A percentile compares a stretch with the other conserved stretches of the same genome.
Conservation (phyloP, 2,329 filamentous ascomycete species). For the Amesomyces nigricolor region DNA sequence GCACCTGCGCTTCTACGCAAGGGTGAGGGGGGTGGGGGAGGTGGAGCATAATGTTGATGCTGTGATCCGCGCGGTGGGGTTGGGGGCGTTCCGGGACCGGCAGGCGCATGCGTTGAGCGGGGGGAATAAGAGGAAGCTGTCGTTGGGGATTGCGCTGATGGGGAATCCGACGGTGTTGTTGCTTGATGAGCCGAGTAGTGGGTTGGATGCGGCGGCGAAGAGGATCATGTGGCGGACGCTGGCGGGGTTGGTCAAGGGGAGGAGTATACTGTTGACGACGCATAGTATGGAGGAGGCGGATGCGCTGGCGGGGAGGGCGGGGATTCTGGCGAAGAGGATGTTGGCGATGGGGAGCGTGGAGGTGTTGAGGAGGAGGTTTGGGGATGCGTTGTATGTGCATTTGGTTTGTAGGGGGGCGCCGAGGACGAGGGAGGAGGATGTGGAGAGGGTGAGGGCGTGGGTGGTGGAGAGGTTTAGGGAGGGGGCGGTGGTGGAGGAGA, state of each 20-base stretch:
- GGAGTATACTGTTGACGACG: conserved; percentile 83
- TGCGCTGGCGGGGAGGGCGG: conserved; percentile 74
- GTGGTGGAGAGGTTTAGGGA: conserved; percentile 52
- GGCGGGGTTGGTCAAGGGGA: conserved; percentile 63
- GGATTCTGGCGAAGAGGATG: conserved; percentile 83
- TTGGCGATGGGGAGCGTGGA: conserved; percentile 75
- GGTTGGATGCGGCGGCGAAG: conserved; percentile 87
- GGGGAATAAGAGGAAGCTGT: conserved; percentile 91
- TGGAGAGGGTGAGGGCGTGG: conserved; percentile 61
- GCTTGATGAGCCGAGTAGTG: conserved; percentile 82
- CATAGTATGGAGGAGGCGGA: conserved; percentile 96
- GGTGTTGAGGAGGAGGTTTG: conserved; percentile 66
- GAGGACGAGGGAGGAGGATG: conserved; percentile 63
- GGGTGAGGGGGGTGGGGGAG: conserved; percentile 70
- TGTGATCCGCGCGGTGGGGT: conserved; percentile 74
- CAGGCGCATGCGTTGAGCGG: conserved; percentile 78
- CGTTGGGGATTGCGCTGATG: conserved; percentile 83
- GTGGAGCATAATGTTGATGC: conserved; percentile 71
- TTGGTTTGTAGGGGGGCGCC: conserved; percentile 71
- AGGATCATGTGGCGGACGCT: conserved; percentile 90
- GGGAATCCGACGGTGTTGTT: conserved; percentile 83
- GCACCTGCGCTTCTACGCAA: conserved; percentile 82
- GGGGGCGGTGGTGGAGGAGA: conserved; percentile 62
- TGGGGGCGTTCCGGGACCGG: conserved; percentile 62
- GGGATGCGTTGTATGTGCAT: conserved; percentile 75